Percentiles rank a stretch among this genome's conserved stretches.
Evolutionary conservation across 2,329 filamentous ascomycete genomes (phyloP).

Genomic region (Trichoderma sp.): DNA sequence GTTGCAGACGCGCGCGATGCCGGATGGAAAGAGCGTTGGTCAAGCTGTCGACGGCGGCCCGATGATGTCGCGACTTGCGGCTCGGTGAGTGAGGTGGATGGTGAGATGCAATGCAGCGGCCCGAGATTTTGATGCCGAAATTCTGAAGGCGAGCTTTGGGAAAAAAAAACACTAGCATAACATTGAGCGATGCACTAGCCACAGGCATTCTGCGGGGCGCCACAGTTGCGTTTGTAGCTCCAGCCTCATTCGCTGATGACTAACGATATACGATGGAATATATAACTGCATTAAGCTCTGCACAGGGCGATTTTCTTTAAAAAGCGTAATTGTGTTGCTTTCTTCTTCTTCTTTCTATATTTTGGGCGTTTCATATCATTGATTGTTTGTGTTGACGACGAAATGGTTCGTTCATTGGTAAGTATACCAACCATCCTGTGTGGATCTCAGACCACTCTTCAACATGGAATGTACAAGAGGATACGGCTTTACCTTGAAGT

Average conservation of each 20-base stretch:
- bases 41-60: not conserved
- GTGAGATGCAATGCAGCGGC: slow-evolving; percentile 19
- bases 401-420: not conserved
- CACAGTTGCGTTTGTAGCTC: slow-evolving; percentile 9
- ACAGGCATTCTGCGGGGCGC: not conserved
- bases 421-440: not conserved
- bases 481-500: too few species aligned
- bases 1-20: slow-evolving; percentile 6
- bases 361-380: not conserved
- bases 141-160: slow-evolving; percentile 6
- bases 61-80: slow-evolving; percentile 6
- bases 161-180: slow-evolving; percentile 19
- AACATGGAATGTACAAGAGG: too few species aligned
- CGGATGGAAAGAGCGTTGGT: not conserved
- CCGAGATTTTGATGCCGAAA: slow-evolving; percentile 1
- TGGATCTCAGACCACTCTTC: too few species aligned
- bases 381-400: not conserved
- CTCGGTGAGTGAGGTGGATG: not conserved
- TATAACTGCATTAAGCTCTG: not conserved
- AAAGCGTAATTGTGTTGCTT: not conserved
- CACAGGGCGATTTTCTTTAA: not conserved
- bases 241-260: not conserved
- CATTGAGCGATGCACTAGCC: slow-evolving; percentile 3
- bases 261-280: not conserved
- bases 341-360: not conserved